These are phyloP conservation scores for Platanthera guangdongensis DNA, from an alignment of 106 monocot genomes.

Conservation along the genomic window DNA sequence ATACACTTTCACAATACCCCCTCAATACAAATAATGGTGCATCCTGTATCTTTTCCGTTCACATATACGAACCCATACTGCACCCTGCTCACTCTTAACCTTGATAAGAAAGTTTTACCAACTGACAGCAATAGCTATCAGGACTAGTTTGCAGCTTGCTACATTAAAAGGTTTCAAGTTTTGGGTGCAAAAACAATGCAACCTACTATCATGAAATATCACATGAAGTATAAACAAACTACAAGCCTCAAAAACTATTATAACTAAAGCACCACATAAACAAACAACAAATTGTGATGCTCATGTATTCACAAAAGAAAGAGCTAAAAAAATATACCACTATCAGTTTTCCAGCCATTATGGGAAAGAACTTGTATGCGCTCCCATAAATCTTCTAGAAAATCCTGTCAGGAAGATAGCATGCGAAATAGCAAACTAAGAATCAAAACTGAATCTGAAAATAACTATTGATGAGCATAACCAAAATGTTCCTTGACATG, in stretches of 20 bases:
- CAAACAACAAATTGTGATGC: background rate
- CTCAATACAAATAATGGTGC: background rate
- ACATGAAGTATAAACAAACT: background rate
- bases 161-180: background rate
- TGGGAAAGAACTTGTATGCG: slow-evolving; percentile 54
- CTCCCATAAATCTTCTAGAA: slow-evolving; percentile 89
- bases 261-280: background rate
- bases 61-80: background rate
- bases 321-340: slow-evolving; percentile 46
- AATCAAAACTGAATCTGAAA: background rate
- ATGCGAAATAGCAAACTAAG: background rate
- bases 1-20: background rate
- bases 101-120: background rate
- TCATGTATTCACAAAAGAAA: background rate
- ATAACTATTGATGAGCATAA: background rate
- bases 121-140: too few relatives aligned
- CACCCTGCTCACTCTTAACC: too few relatives aligned
- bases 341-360: slow-evolving; percentile 81
- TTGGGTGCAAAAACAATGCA: background rate
- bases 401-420: slow-evolving; percentile 41
- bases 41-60: background rate
- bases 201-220: background rate
- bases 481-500: background rate
- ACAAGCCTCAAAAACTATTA: background rate
- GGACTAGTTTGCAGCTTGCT: background rate